These are phyloP conservation scores for Strigomonas galati DNA, from an alignment of 208 protist genomes.

Conservation along the genomic window DNA sequence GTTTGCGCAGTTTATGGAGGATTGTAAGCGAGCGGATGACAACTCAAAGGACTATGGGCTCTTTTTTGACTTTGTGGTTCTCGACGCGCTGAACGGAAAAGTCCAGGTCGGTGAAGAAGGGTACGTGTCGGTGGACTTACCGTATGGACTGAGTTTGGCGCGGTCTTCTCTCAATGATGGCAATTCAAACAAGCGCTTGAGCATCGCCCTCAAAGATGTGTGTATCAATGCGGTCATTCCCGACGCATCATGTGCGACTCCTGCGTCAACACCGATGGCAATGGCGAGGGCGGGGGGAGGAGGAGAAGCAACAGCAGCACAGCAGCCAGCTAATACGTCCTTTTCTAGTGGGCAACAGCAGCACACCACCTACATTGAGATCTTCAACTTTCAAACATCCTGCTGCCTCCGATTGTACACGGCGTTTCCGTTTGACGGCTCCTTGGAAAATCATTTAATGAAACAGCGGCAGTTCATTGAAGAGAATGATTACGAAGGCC, in stretches of 20 bases:
- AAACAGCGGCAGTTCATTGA: conserved; percentile 70
- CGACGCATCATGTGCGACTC: too few relatives aligned
- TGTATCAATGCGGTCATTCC: conserved; percentile 39
- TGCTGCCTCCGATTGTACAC: conserved; percentile 65
- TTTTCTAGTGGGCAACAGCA: background rate
- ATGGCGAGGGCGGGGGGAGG: conserved; percentile 15
- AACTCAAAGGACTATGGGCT: conserved; percentile 80
- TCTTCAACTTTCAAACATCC: conserved; percentile 64
- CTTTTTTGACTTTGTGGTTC: conserved; percentile 42
- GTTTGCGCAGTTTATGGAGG: conserved; percentile 67
- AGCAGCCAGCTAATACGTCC: background rate
- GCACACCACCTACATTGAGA: conserved; percentile 43
- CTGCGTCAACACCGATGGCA: background rate
- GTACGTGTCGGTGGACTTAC: conserved; percentile 54
- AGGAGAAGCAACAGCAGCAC: background rate
- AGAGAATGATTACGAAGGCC: conserved; percentile 68
- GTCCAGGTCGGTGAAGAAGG: conserved; percentile 47
- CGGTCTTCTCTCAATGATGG: conserved; percentile 76
- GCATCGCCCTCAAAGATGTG: conserved; percentile 34
- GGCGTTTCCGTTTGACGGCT: conserved; percentile 78
- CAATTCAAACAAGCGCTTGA: conserved; percentile 78
- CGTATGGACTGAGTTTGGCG: conserved; percentile 52
- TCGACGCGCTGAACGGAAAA: conserved; percentile 37
- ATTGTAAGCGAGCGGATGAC: conserved; percentile 45
- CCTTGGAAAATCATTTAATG: conserved; percentile 47